These are phyloP conservation scores for Globisporangium heterothallicum DNA, from an alignment of 352 stramenopile genomes.

Conservation along the genomic window DNA sequence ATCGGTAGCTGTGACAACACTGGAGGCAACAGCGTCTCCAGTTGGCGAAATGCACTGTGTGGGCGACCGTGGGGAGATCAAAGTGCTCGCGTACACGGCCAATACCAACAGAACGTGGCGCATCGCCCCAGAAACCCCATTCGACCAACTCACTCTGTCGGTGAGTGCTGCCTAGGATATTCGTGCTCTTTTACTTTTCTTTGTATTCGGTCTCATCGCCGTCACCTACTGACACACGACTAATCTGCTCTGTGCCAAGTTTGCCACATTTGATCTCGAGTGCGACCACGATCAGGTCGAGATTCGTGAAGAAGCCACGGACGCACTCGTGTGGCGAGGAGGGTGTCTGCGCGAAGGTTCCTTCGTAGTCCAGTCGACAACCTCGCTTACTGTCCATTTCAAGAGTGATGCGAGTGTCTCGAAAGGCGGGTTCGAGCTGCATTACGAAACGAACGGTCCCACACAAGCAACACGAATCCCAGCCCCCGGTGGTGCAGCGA, in stretches of 20 bases:
- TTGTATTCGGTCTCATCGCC: neutral
- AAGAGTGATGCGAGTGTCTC: constrained; percentile 37
- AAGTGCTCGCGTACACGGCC: constrained; percentile 27
- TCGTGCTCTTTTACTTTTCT: neutral
- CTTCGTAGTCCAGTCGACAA: constrained; percentile 35
- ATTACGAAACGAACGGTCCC: constrained; percentile 32
- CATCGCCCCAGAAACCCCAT: constrained; percentile 22
- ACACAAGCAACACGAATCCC: constrained; percentile 19
- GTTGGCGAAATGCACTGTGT: constrained; percentile 19
- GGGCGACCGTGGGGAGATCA: constrained; percentile 20
- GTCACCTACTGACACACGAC: neutral
- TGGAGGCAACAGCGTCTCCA: constrained; percentile 5
- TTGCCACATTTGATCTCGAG: constrained; percentile 49
- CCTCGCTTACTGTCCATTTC: constrained; percentile 32
- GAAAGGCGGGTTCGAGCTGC: constrained; percentile 36
- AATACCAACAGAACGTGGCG: constrained; percentile 29
- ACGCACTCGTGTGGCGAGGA: constrained; percentile 37
- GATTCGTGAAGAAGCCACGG: constrained; percentile 29
- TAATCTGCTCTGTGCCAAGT: constrained; percentile 12
- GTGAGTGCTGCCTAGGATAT: constrained; percentile 10
- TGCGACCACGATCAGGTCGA: constrained; percentile 58
- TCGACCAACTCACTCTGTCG: constrained; percentile 25
- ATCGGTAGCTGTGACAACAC: constrained; percentile 12
- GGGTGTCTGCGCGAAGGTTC: constrained; percentile 32
- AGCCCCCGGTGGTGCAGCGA: constrained; percentile 15